Base-by-base conservation (phyloP, 2,329 filamentous ascomycete genomes). In the Rhytidhysteron rufulum region DNA sequence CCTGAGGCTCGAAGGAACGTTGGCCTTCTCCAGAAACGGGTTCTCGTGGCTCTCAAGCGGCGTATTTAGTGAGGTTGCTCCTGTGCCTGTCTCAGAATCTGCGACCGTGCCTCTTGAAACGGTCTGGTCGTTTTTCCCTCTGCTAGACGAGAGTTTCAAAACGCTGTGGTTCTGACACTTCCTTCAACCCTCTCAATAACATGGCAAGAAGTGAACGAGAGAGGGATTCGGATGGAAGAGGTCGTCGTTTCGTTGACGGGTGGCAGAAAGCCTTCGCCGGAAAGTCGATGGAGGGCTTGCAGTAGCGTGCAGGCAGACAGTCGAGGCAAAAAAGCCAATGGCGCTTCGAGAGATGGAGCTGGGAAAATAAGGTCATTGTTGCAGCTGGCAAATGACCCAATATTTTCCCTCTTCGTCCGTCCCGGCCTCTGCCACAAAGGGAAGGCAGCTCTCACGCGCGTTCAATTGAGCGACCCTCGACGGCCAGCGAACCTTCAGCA, bases 71-170 rank as follows among this genome's bases (percentile, higher is more conserved):
- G 8, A 13, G 24, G 24, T 27, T 13, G 13, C 24, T 8, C 7
- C 13, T 27, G 24, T 27, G 24, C 24, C 24, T 27, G 24, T 27
- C 24, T 27, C 24, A 27, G 24, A 13, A 27, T 7, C 24, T 27
- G 24, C 24, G 24, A 27, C 13, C 8, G 24, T 27, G 13, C 8
- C 24, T 27, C 24, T 27, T 27, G 24, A 27, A 27, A 27, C 24
- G 24, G 13, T 8, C 8, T 27, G 7, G 24, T 27, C 13, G 24
- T 27, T 27, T 13, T 7, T 8, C 7, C 8, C 24, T 27, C 24
- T 27, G 24, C 24, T 27, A 27, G 13, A 27, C 33, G 20, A 24
- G 17, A 20, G 33, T 35, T 35, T 35, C 33, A 20, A 35, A 35
- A 35, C 33, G 19, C 19, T 35, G 13, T n/a, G 20, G 33, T 20